A percentile compares a stretch with the other conserved stretches of the same genome.
Evolutionary conservation across 2,329 filamentous ascomycete genomes (phyloP).

Genomic region (Leptographium flavum): DNA sequence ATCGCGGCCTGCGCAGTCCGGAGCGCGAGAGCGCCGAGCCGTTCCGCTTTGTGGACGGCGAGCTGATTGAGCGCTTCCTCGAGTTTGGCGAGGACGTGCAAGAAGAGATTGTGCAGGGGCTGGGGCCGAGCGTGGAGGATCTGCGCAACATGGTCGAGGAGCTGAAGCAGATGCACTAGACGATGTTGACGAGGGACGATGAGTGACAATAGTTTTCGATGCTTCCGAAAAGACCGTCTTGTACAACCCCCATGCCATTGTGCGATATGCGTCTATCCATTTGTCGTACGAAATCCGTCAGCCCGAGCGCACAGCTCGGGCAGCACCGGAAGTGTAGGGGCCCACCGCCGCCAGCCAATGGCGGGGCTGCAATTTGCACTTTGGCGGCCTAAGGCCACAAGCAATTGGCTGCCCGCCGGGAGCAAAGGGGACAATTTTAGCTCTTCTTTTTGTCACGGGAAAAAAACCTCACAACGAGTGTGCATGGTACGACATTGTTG

Average conservation of each 20-base stretch:
- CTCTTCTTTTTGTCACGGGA: background rate
- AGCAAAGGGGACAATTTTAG: background rate
- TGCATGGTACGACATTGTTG: background rate
- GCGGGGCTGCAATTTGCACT: conserved; percentile 8
- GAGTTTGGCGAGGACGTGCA: conserved; percentile 49
- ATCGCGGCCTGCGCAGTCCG: conserved; percentile 67
- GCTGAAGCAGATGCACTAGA: conserved; percentile 46
- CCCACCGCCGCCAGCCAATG: conserved; percentile 7
- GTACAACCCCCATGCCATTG: conserved; percentile 2
- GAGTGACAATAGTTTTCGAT: too few species aligned
- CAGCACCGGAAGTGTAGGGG: conserved; percentile 10
- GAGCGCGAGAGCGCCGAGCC: conserved; percentile 61
- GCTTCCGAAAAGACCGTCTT: background rate
- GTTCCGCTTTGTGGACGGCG: conserved; percentile 80
- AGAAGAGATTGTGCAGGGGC: conserved; percentile 36
- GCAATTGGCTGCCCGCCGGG: background rate
- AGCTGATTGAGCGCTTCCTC: conserved; percentile 75
- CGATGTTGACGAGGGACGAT: background rate
- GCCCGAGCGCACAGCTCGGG: conserved; percentile 5
- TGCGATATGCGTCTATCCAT: background rate
- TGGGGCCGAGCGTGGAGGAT: conserved; percentile 46
- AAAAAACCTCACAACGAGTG: conserved; percentile 2
- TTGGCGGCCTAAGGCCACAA: conserved; percentile 10
- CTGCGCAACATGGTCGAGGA: conserved; percentile 49
- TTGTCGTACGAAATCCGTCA: background rate